These are phyloP conservation scores for Lactarius deliciosus DNA, from an alignment of 768 basidiomycete genomes.

Conservation along the genomic window DNA sequence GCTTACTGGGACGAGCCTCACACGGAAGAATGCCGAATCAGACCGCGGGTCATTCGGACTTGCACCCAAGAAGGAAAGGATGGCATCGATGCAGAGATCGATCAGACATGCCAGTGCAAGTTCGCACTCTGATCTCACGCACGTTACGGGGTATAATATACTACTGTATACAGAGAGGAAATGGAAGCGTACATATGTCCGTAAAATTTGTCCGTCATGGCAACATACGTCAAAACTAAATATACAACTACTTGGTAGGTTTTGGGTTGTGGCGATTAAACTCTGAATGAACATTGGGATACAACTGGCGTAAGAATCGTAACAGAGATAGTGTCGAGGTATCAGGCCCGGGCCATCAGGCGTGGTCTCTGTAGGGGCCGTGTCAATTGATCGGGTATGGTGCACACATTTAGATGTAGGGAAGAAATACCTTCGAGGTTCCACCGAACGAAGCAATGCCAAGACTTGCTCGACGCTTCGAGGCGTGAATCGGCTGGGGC, in stretches of 20 bases:
- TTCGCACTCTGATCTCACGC: no score
- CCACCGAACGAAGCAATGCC: background rate
- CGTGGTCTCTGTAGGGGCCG: background rate
- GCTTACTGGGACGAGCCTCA: background rate
- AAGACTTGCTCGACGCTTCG: constrained; percentile 16
- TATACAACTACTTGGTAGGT: background rate
- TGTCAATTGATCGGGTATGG: constrained; percentile 3
- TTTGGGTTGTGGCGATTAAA: background rate
- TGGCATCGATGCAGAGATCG: background rate
- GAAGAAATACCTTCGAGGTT: constrained; percentile 14
- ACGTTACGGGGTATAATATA: background rate
- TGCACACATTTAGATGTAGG: background rate
- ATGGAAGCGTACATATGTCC: background rate
- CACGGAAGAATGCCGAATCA: background rate
- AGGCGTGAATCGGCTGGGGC: background rate
- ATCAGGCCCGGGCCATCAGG: background rate
- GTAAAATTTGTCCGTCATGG: background rate
- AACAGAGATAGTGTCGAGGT: background rate
- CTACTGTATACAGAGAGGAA: background rate
- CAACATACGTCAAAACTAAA: background rate
- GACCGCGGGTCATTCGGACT: background rate
- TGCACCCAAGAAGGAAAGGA: background rate
- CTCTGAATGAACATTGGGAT: background rate
- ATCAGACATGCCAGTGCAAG: background rate
- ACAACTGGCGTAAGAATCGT: background rate